A percentile compares a stretch with the other conserved stretches of the same genome.
Evolutionary conservation across 768 basidiomycete genomes (phyloP).

Genomic region (Auriscalpium vulgare): DNA sequence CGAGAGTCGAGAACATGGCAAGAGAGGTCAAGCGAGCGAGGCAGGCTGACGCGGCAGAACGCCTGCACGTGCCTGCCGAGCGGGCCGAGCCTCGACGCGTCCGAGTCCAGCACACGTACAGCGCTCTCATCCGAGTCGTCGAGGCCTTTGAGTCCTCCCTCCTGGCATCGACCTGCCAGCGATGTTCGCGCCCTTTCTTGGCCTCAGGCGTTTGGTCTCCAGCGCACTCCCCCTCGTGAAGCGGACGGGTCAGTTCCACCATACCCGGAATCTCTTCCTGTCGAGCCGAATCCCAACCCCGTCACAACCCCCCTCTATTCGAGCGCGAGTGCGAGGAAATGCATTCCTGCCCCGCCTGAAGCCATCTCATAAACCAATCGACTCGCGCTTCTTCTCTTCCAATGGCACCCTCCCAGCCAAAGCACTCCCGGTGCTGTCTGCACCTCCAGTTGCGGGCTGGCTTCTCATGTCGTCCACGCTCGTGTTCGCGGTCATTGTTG

Average conservation of each 20-base stretch:
- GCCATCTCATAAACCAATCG: constrained; percentile 15
- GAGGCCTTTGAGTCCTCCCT: too few species aligned
- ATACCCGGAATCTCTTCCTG: too few species aligned
- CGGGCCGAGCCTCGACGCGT: too few species aligned
- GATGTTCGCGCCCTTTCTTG: too few species aligned
- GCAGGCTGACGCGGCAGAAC: background rate
- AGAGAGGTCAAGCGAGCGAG: background rate
- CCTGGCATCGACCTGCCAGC: too few species aligned
- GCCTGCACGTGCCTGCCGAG: background rate
- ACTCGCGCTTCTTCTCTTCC: constrained; percentile 34
- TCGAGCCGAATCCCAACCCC: background rate
- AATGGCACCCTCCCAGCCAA: constrained; percentile 18
- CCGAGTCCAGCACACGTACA: too few species aligned
- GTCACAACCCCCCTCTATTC: background rate
- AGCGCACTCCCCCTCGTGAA: too few species aligned
- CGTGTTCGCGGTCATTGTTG: constrained; percentile 87
- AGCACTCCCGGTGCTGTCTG: constrained; percentile 49
- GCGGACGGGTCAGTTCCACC: too few species aligned
- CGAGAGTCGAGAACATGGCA: constrained; percentile 19
- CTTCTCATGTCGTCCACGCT: constrained; percentile 77
- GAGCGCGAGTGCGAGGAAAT: background rate
- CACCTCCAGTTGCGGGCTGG: constrained; percentile 75
- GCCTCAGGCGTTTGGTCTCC: too few species aligned
- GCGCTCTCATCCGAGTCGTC: too few species aligned
- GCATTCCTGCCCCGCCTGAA: background rate